Evolutionary conservation across 1,139 yeast species (phyloP).

Genomic region (Keqinozyma sinolaborantium): DNA sequence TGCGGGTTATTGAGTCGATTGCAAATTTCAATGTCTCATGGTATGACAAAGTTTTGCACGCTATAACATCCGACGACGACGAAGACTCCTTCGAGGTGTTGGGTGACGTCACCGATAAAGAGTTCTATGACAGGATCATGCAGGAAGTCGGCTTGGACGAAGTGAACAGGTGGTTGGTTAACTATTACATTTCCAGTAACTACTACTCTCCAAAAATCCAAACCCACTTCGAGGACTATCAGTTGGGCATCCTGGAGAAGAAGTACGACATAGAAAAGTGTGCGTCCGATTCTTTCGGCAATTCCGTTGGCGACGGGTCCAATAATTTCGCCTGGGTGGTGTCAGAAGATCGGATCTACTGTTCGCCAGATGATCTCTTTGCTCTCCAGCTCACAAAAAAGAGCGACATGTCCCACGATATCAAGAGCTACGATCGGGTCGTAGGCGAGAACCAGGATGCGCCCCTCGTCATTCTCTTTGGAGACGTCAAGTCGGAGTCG

Average conservation of each 20-base stretch:
- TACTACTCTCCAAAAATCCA: conserved; percentile 59
- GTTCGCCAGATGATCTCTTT: conserved; percentile 65
- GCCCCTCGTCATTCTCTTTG: conserved; percentile 46
- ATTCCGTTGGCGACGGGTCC: conserved; percentile 16
- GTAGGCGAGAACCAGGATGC: conserved; percentile 46
- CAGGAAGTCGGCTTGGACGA: conserved; percentile 19
- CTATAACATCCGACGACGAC: conserved; percentile 20
- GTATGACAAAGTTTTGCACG: conserved; percentile 44
- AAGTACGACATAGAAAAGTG: conserved; percentile 18
- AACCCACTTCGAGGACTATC: conserved; percentile 57
- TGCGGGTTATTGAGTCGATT: conserved; percentile 54
- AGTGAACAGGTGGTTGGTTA: conserved; percentile 29
- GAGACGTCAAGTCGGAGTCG: conserved; percentile 42
- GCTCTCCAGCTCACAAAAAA: conserved; percentile 52
- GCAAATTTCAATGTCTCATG: conserved; percentile 46
- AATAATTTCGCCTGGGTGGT: conserved; percentile 48
- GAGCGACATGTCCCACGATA: conserved; percentile 12
- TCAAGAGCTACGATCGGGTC: conserved; percentile 55
- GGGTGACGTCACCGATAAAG: conserved; percentile 29
- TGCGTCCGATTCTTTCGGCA: conserved; percentile 35
- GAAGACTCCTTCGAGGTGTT: conserved; percentile 25
- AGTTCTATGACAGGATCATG: conserved; percentile 33
- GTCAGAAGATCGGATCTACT: conserved; percentile 52
- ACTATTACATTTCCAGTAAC: conserved; percentile 51
- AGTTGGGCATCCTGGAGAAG: conserved; percentile 17